Conservation (phyloP, 805 yeast genomes). For the Metschnikowia amazonensis region DNA sequence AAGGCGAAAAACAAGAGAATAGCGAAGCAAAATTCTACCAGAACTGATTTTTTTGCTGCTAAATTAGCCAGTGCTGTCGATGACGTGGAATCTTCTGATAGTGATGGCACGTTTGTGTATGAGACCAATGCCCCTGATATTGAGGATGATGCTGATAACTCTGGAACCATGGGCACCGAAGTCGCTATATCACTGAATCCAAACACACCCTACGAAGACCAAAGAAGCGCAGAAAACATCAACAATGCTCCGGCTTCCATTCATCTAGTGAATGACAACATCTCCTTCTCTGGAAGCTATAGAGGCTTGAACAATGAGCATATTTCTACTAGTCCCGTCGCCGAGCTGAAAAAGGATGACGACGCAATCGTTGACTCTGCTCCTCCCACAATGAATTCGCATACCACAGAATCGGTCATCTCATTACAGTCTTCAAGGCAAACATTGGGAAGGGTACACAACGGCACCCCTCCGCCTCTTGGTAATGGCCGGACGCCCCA, state of each 20-base stretch:
- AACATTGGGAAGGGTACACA: constrained; percentile 12
- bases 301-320: constrained; percentile 11
- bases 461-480: constrained; percentile 19
- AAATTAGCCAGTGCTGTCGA: constrained; percentile 91
- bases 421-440: constrained; percentile 22
- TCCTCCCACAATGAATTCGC: constrained; percentile 5
- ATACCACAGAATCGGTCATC: constrained; percentile 22
- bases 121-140: constrained; percentile 45
- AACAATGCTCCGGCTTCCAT: constrained; percentile 13
- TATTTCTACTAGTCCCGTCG: constrained; percentile 9
- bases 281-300: constrained; percentile 15
- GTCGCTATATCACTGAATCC: constrained; percentile 3
- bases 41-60: constrained; percentile 94
- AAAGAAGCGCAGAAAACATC: constrained; percentile 10
- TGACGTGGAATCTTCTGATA: constrained; percentile 80
- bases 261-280: constrained; percentile 14
- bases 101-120: constrained; percentile 95
- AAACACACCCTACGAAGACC: constrained; percentile 6
- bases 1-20: constrained; percentile 25
- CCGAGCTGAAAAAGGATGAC: constrained; percentile 9
- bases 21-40: constrained; percentile 55
- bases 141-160: constrained; percentile 12
- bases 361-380: constrained; percentile 7
- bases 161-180: background rate
- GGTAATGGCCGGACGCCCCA: constrained; percentile 4